Base-by-base conservation (phyloP, 225 moss, liverwort and hornwort genomes). In the Physcomitrium patens region DNA sequence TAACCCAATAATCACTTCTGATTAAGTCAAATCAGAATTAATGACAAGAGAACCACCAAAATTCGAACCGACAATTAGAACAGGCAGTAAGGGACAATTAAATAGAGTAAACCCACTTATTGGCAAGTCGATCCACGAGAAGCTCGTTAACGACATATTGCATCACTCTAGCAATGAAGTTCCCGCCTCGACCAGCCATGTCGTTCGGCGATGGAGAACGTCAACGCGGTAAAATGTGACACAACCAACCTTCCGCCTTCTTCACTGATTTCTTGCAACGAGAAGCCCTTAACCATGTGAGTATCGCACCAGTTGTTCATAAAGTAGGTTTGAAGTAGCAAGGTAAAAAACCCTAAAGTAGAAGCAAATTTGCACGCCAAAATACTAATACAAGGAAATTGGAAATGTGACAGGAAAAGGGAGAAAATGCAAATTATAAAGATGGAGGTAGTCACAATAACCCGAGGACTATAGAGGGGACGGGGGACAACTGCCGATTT, bases 81-180 rank as follows among this genome's bases (percentile, higher is more conserved):
- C 46, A 60, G 59, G 28, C 17, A 43, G 69, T 72, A 64, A 22
- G 50, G 58, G 12, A 1, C 42, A 20, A 58, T 62, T 7, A 8
- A 49, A 60, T 54, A 50, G 22, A 44, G 58, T 50, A 54, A 10
- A 10, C 81, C 68, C 68, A 86, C 89, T 91, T 94, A 63, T 96
- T 96, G 22, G 96, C 94, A 60, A 96, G 86, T 15, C 96, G 94
- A 79, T 96, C 96, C 70, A 94, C 91, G 54, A 96, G 79, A 48
- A 96, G 73, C 78, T 96, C 96, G 76, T 92, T 96, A 50, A 96
- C 85, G 22, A 96, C 87, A 65, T 96, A 96, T 68, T 96, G 96
- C 72, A 96, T 67, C 60, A 94, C 96, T 42, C 96, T 84, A 22
- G 89, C 82, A 18, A 96, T 80, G 78, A 96, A 94, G 48, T 78